Evolutionary conservation across 768 basidiomycete species (phyloP).

Genomic region (Pluteus cervinus): DNA sequence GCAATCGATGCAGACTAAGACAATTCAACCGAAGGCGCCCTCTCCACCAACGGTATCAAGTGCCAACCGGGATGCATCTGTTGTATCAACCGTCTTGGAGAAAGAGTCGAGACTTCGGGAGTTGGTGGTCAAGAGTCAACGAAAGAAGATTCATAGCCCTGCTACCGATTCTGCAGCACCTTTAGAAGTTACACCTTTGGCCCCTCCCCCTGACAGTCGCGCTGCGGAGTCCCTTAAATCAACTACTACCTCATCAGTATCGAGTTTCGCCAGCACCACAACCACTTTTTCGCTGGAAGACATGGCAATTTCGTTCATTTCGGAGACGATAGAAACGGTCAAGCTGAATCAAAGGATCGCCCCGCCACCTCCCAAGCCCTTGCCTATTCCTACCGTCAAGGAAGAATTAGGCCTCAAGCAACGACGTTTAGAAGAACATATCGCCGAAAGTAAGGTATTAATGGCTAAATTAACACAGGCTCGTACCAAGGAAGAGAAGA

Average conservation of each 20-base stretch:
- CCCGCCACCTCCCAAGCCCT: constrained; percentile 1
- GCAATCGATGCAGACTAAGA: constrained; percentile 8
- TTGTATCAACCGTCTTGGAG: neutral
- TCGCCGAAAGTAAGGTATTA: constrained; percentile 45
- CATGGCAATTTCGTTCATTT: constrained; percentile 52
- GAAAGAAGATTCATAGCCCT: constrained; percentile 13
- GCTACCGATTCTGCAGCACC: constrained; percentile 4
- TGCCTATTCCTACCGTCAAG: constrained; percentile 9
- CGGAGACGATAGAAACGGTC: constrained; percentile 45
- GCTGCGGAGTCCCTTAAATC: neutral
- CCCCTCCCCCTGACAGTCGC: too few species aligned
- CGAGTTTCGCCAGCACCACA: constrained; percentile 12
- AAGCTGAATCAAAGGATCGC: constrained; percentile 17
- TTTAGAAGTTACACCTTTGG: too few species aligned
- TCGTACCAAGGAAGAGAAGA: constrained; percentile 46
- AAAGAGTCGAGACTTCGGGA: constrained; percentile 33
- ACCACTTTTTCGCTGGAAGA: constrained; percentile 42
- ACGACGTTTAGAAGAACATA: constrained; percentile 41
- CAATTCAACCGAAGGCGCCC: neutral
- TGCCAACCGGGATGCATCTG: neutral
- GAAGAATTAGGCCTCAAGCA: constrained; percentile 42
- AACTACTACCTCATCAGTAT: constrained; percentile 2
- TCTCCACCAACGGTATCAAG: neutral
- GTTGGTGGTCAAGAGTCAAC: constrained; percentile 34
- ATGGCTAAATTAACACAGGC: constrained; percentile 42